Conservation (phyloP, 2,329 filamentous ascomycete species). For the Sporothrix euskadiensis region DNA sequence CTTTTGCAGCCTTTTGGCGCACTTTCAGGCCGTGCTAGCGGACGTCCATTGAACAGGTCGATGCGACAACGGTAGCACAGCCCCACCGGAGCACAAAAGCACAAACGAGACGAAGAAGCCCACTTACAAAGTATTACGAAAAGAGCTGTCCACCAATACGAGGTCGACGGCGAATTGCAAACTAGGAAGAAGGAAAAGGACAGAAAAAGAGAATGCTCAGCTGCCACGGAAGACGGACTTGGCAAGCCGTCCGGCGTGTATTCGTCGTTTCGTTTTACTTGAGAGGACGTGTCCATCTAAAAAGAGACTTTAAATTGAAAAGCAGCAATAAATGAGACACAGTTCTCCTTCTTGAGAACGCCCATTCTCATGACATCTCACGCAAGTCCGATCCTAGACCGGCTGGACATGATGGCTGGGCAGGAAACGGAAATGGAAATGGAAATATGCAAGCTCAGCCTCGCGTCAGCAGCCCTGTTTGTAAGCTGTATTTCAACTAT, state of each 20-base stretch:
- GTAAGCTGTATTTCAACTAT: too few relatives aligned
- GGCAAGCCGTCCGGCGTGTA: neutral
- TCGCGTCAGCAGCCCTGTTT: conserved; percentile 1
- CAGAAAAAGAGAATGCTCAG: neutral
- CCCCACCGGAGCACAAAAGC: conserved; percentile 1
- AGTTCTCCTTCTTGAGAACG: neutral
- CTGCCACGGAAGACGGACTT: neutral
- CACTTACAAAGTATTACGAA: neutral
- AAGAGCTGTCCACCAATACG: neutral
- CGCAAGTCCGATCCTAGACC: neutral
- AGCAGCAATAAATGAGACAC: neutral
- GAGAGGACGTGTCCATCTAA: neutral
- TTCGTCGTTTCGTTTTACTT: neutral
- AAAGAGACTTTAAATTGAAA: neutral
- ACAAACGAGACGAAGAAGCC: neutral
- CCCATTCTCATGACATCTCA: neutral
- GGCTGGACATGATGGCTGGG: neutral
- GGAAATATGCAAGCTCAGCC: neutral
- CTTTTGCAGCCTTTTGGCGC: conserved; percentile 6
- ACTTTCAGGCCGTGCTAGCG: conserved; percentile 12
- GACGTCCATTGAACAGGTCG: neutral
- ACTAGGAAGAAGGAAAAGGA: neutral
- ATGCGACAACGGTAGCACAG: neutral
- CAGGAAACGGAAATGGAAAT: too few relatives aligned
- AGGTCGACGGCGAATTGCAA: neutral